Base-by-base conservation (phyloP, 805 yeast species). In the Saccharomycopsis sp. region DNA sequence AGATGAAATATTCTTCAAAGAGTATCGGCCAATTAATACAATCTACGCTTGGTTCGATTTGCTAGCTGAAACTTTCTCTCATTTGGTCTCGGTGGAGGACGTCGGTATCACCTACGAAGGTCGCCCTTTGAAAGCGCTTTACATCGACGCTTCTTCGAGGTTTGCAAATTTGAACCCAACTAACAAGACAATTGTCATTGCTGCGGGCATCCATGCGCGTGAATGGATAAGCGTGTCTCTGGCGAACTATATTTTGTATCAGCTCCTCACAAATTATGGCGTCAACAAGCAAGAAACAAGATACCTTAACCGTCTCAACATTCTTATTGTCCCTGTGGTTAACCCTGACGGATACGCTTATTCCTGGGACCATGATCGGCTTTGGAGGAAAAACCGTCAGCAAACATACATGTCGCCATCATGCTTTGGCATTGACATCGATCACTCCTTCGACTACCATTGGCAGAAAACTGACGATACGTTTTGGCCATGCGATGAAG, bases 271-370 rank as follows among this genome's bases (percentile, higher is more conserved):
- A 27, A 69, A 66, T 38, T 75, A 71, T 53, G 78, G 74, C 19
- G 52, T 53, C 0, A 1, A 13, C 13, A 60, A 58, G 14, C 58
- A 56, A 24, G 75, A 71, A 45, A 66, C 66, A 3, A 61, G 60
- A 26, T 77, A 66, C 48, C 61, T 86, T 48, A 65, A 78, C 38
- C 64, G 76, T 37, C 60, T 85, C 47, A 90, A 86, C 55, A 83
- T 84, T 54, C 59, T 85, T 27, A 78, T 88, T 52, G 70, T 87
- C 24, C 97, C 97, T 0, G 85, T 86, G 9, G 74, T 80, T 61
- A 88, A 88, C 57, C 96, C 96, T 1, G 97, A 88, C 62, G 97
- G 97, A 0, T 88, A 88, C 59, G 85, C 70, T 11, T 82, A 83
- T 59, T 70, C 94, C 2, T 88, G 96, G 96, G 70, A 68, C 2